These are phyloP conservation scores for Penicillium sp. DNA, from an alignment of 2,329 filamentous ascomycete genomes.

Conservation along the genomic window DNA sequence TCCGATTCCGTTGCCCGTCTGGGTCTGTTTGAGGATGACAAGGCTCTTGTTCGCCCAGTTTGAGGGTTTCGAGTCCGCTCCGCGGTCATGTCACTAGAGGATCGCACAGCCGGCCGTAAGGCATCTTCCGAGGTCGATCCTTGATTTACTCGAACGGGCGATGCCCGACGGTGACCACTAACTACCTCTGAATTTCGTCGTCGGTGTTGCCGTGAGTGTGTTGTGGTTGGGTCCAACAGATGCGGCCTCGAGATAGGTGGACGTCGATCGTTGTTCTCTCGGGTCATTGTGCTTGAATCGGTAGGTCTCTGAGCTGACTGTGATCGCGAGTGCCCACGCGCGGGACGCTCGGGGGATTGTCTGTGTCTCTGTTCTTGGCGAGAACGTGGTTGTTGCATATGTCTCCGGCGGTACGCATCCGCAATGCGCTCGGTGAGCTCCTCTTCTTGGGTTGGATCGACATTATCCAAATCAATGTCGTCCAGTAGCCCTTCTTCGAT, in stretches of 20 bases:
- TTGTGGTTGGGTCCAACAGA: constrained; percentile 29
- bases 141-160: constrained; percentile 30
- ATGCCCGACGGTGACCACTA: constrained; percentile 29
- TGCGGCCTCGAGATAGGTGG: constrained; percentile 33
- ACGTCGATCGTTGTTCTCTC: constrained; percentile 21
- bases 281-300: constrained; percentile 14
- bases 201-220: constrained; percentile 29
- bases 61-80: constrained; percentile 30
- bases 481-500: constrained; percentile 81
- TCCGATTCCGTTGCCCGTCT: constrained; percentile 36
- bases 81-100: constrained; percentile 36
- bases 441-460: constrained; percentile 79
- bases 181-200: constrained; percentile 37
- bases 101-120: constrained; percentile 31
- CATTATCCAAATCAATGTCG: constrained; percentile 80
- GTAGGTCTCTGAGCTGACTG: constrained; percentile 28
- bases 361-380: constrained; percentile 36
- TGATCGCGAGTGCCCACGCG: constrained; percentile 28
- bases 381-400: constrained; percentile 46
- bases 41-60: constrained; percentile 21
- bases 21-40: constrained; percentile 24
- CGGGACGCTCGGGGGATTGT: constrained; percentile 29
- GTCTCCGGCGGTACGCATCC: constrained; percentile 75
- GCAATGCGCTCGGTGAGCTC: constrained; percentile 87
- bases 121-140: constrained; percentile 35